phyloP scores from a whole-genome alignment of 2,329 filamentous ascomycete species.

The Sclerotinia borealis region DNA sequence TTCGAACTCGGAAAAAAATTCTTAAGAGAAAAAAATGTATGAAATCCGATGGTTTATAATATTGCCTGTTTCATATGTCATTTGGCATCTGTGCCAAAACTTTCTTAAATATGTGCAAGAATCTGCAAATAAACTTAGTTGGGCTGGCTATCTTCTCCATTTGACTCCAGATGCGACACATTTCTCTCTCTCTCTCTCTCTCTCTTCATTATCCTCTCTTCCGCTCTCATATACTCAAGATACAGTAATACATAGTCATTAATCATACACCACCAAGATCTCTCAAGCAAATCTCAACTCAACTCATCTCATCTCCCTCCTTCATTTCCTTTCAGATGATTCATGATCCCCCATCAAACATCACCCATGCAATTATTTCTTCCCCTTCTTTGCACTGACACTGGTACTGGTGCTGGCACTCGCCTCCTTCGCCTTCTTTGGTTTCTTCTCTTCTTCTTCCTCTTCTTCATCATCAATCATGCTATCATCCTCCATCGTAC shows the following conservation, averaged over 20 bases:
- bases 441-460: conserved; percentile 18
- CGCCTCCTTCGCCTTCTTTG: conserved; percentile 25
- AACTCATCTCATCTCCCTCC: not conserved
- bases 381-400: conserved; percentile 20
- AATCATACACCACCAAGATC: not conserved
- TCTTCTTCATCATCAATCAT: conserved; percentile 24
- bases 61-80: not conserved
- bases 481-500: conserved; percentile 23
- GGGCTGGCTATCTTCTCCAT: not conserved
- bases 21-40: not conserved
- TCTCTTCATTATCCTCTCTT: not conserved
- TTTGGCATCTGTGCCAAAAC: not conserved
- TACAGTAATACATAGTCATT: not conserved
- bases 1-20: not conserved
- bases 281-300: not conserved
- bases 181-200: not conserved
- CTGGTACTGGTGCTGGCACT: conserved; percentile 20
- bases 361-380: conserved; percentile 19
- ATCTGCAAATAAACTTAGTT: not conserved
- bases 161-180: not conserved
- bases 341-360: not conserved
- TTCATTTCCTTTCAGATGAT: not conserved
- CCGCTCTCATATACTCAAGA: not conserved
- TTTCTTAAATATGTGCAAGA: conserved; percentile 1
- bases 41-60: not conserved